Evolutionary conservation across 441 rosid genomes (phyloP).

Genomic region (Syzygium malaccense): DNA sequence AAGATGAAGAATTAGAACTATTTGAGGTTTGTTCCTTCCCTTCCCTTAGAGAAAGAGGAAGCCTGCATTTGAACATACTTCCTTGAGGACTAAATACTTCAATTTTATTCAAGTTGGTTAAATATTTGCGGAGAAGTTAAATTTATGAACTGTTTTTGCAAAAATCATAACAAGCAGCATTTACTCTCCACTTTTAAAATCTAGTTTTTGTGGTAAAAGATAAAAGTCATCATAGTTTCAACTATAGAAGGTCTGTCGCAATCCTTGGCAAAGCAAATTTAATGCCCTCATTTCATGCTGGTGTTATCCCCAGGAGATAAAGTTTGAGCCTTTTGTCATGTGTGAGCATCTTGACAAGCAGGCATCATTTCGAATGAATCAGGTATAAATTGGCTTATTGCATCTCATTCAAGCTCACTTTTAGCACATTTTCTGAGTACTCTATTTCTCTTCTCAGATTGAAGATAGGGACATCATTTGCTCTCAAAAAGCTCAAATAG

Average conservation of each 20-base stretch:
- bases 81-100: not conserved
- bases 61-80: not conserved
- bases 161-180: not conserved
- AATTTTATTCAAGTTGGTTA: not conserved
- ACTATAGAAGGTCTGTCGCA: not conserved
- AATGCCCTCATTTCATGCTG: conserved; percentile 2
- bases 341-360: conserved; percentile 80
- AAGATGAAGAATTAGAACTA: conserved; percentile 81
- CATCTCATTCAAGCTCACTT: conserved; percentile 6
- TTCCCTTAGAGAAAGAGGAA: not conserved
- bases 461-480: conserved; percentile 97
- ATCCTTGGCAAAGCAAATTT: not conserved
- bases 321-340: conserved; percentile 82
- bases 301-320: conserved; percentile 63
- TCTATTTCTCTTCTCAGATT: conserved; percentile 36
- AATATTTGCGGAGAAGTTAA: not conserved
- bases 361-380: conserved; percentile 56
- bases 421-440: not conserved
- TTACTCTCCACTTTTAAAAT: not conserved
- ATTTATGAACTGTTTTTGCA: not conserved
- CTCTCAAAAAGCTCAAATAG: conserved; percentile 63
- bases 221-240: not conserved
- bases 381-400: conserved; percentile 37
- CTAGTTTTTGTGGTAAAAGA: not conserved
- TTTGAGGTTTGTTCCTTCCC: conserved; percentile 60